Evolutionary conservation across 2,329 filamentous ascomycete species (phyloP).

Genomic region (Aspergillus hortae): DNA sequence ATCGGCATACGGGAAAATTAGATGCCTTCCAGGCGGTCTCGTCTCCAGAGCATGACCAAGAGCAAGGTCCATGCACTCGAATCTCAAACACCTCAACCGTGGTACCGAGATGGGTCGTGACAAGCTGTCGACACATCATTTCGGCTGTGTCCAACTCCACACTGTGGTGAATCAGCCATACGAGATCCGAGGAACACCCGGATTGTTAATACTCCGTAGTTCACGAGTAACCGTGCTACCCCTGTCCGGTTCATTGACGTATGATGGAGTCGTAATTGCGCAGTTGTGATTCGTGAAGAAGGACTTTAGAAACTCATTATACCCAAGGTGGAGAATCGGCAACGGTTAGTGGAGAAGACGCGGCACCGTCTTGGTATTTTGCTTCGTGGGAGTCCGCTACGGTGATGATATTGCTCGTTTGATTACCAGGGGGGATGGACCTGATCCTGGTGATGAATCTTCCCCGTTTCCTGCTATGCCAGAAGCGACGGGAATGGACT

Average conservation of each 20-base stretch:
- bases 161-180: neutral
- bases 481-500: neutral
- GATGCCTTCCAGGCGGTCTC: neutral
- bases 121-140: conserved; percentile 1
- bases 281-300: too few species aligned
- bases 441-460: too few species aligned
- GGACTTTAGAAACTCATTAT: too few species aligned
- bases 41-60: neutral
- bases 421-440: neutral
- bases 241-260: neutral
- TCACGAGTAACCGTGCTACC: neutral
- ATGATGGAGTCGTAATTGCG: too few species aligned
- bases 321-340: neutral
- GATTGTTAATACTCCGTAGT: too few species aligned
- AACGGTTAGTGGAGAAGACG: neutral
- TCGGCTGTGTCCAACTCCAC: neutral
- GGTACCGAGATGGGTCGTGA: neutral
- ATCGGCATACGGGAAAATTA: neutral
- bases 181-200: neutral
- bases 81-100: neutral
- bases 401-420: neutral
- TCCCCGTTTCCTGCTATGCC: neutral
- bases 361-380: neutral
- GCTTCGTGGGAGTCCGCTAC: neutral
- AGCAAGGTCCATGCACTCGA: neutral